Base-by-base conservation (phyloP, 768 basidiomycete genomes). In the Lyophyllum decastes region DNA sequence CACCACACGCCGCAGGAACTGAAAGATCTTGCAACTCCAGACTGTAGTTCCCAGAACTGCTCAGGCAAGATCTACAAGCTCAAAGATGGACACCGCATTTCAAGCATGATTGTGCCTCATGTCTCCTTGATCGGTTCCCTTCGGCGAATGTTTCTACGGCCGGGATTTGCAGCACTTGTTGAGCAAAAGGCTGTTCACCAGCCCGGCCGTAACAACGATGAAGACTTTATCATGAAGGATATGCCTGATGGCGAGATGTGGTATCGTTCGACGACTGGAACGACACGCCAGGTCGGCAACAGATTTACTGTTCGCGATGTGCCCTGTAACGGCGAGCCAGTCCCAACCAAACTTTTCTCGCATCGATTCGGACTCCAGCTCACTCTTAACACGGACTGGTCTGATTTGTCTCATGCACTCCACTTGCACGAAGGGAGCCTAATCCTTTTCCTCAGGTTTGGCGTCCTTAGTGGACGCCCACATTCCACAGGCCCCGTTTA, bases 401-500 rank as follows among this genome's bases (percentile, higher is more conserved):
- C 8, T 4, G 43, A 21, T 40, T 16, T 4, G 5, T 40, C 4
- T 16, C 17, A 12, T 16, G 17, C 10, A 4, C 38, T 16, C 38
- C 38, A 40, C 4, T 40, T 11, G 4, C 17, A 4, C 14, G 9
- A 40, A 40, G 4, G 17, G 9, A n/a, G n/a, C n/a, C n/a, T n/a
- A n/a, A n/a, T 40, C 17, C 5, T 40, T 12, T 16, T 40, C 17
- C 4, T 7, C 11, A 44, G 43, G n/a, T 44, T 44, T 21, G 43
- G 43, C 3, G 2, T 44, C 2, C 52, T 68, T 2, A 48, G 45
- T 0, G 61, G 61, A 30, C 50, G 61, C 11, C 69, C 70, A 0
- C 70, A 72, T 54, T 70, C 68, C 8, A 54, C 61, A 12, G 67
- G 69, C 6, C 61, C 64, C 9, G 26, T 67, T 2, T 70, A 68